Evolutionary conservation across 352 stramenopile genomes (phyloP).

Genomic region (Globisporangium recalcitrans): DNA sequence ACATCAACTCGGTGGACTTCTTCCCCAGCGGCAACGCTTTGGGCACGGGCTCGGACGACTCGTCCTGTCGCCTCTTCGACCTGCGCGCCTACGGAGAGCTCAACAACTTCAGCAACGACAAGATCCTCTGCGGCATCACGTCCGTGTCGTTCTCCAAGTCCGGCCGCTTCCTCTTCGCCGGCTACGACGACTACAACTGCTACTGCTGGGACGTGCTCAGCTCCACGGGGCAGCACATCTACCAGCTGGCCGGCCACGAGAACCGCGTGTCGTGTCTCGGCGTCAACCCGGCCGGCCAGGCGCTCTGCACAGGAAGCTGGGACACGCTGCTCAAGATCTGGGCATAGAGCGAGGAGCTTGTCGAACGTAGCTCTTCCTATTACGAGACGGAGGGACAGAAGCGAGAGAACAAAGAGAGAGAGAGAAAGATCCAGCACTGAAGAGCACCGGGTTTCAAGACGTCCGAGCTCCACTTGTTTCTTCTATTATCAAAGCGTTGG

Average conservation of each 20-base stretch:
- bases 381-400: no score
- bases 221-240: constrained; percentile 86
- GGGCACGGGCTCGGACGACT: constrained; percentile 96
- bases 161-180: constrained; percentile 95
- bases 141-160: constrained; percentile 95
- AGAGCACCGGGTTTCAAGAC: background rate
- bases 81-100: constrained; percentile 95
- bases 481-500: background rate
- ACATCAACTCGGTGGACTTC: constrained; percentile 99
- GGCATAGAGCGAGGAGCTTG: constrained; percentile 56
- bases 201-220: constrained; percentile 96
- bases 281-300: constrained; percentile 93
- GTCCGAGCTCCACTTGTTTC: background rate
- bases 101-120: constrained; percentile 96
- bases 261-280: constrained; percentile 97
- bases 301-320: constrained; percentile 97
- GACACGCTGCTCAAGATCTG: constrained; percentile 98
- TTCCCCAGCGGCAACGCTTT: constrained; percentile 95
- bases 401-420: background rate
- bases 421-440: background rate
- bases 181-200: constrained; percentile 98
- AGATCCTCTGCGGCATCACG: constrained; percentile 96
- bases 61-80: constrained; percentile 96
- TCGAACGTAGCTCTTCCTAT: background rate
- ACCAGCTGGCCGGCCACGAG: constrained; percentile 92